A percentile compares a stretch with the other conserved stretches of the same genome.
phyloP scores from a whole-genome alignment of 2,329 filamentous ascomycete genomes.

The Alternaria sp. region DNA sequence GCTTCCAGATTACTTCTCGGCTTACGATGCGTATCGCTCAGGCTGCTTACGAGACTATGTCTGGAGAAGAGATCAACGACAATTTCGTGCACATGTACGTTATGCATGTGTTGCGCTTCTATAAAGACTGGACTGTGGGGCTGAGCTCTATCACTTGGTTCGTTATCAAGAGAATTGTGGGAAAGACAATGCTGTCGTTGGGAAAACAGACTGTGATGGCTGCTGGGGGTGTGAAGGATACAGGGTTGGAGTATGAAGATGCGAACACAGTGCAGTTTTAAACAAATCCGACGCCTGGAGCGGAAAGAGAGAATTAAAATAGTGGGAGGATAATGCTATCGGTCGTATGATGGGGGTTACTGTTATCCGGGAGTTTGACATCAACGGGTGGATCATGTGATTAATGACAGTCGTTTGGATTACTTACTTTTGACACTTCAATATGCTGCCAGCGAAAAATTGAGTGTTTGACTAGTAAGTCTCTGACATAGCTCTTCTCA shows the following conservation, averaged over 20 bases:
- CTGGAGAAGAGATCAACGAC: neutral
- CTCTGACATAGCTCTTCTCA: rapidly evolving
- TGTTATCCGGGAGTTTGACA: neutral
- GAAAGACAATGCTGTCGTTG: neutral
- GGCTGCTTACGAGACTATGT: neutral
- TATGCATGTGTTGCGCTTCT: neutral
- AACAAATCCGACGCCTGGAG: neutral
- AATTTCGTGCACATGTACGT: neutral
- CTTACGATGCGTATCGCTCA: neutral
- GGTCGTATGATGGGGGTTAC: neutral
- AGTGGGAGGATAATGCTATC: rapidly evolving
- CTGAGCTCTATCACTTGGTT: neutral
- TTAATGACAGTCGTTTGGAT: neutral
- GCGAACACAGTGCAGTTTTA: neutral
- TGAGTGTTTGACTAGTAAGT: neutral
- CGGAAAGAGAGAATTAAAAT: neutral
- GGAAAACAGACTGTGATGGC: neutral
- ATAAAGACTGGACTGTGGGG: neutral
- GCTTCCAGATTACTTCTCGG: neutral
- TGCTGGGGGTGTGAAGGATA: neutral
- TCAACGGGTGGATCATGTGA: neutral
- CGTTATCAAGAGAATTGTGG: neutral
- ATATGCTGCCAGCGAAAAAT: neutral
- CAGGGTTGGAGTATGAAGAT: neutral
- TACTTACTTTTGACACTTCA: neutral